Percentiles rank a stretch among this genome's conserved stretches.
phyloP scores from a whole-genome alignment of 331 rosid species.

The Spiraea crenata region DNA sequence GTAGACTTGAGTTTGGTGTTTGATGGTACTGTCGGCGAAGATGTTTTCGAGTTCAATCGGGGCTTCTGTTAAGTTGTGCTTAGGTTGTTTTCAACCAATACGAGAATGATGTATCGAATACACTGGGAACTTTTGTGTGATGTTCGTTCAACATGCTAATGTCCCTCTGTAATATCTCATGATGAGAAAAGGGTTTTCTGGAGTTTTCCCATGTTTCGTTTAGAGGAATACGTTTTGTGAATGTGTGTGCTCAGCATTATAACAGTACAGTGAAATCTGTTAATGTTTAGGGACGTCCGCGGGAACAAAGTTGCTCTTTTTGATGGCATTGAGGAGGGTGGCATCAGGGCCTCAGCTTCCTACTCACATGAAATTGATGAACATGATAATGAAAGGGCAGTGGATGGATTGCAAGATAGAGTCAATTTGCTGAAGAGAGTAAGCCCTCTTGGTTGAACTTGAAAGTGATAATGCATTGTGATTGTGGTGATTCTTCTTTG shows the following conservation, averaged over 20 bases:
- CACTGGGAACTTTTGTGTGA: not conserved
- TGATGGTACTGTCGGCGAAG: not conserved
- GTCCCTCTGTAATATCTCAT: not conserved
- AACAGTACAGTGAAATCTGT: slow-evolving; percentile 7
- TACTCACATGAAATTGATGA: slow-evolving; percentile 96
- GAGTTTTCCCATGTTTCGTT: not conserved
- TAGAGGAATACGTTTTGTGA: slow-evolving; percentile 1
- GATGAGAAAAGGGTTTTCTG: not conserved
- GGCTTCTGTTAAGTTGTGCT: not conserved
- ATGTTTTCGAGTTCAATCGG: not conserved
- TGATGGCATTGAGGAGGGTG: slow-evolving; percentile 99
- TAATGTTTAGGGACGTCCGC: slow-evolving; percentile 52
- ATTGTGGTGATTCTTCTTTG: not conserved
- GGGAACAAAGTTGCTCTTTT: slow-evolving; percentile 75
- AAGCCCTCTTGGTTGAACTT: slow-evolving; percentile 19
- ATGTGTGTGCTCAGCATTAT: slow-evolving; percentile 19
- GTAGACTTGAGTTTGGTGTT: not conserved
- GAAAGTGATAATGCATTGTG: not conserved
- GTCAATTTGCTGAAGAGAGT: slow-evolving; percentile 89
- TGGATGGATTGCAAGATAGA: slow-evolving; percentile 91
- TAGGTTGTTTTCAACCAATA: not conserved
- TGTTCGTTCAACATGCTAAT: not conserved
- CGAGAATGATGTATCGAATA: not conserved
- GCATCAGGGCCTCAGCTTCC: slow-evolving; percentile 73
- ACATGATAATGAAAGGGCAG: slow-evolving; percentile 75